phyloP scores from a whole-genome alignment of 306 rosid genomes.

The Trichosanthes cucumerina region DNA sequence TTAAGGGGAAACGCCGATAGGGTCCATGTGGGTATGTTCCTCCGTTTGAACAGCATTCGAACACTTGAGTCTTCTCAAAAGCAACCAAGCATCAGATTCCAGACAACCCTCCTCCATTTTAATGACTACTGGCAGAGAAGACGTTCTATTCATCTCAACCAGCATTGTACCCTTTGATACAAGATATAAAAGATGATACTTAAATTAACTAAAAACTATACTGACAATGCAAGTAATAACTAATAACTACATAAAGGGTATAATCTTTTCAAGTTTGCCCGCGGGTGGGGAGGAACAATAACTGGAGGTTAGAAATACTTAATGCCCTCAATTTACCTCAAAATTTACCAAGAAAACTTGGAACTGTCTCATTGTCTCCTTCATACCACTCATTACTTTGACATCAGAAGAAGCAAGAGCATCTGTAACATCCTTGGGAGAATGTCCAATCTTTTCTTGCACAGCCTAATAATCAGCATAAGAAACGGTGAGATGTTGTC shows the following conservation, averaged over 20 bases:
- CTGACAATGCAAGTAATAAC: not conserved
- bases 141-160: slow-evolving; percentile 42
- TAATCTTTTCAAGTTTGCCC: not conserved
- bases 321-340: slow-evolving; percentile 39
- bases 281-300: not conserved
- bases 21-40: slow-evolving; percentile 15
- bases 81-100: slow-evolving; percentile 63
- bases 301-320: slow-evolving; percentile 2
- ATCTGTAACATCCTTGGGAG: slow-evolving; percentile 60
- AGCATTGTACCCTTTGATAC: slow-evolving; percentile 59
- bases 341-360: slow-evolving; percentile 61
- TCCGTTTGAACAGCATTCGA: slow-evolving; percentile 19
- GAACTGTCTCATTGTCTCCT: slow-evolving; percentile 50
- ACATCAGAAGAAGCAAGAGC: slow-evolving; percentile 60
- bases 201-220: not conserved
- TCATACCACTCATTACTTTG: slow-evolving; percentile 36
- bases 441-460: slow-evolving; percentile 58
- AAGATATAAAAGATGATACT: not conserved
- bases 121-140: slow-evolving; percentile 48
- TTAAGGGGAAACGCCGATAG: slow-evolving; percentile 52
- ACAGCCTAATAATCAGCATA: slow-evolving; percentile 43
- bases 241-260: not conserved
- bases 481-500: not conserved
- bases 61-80: slow-evolving; percentile 55
- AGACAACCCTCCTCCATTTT: slow-evolving; percentile 76